These are phyloP conservation scores for Colletotrichum eleusines DNA, from an alignment of 2,329 filamentous ascomycete species.

Conservation along the genomic window DNA sequence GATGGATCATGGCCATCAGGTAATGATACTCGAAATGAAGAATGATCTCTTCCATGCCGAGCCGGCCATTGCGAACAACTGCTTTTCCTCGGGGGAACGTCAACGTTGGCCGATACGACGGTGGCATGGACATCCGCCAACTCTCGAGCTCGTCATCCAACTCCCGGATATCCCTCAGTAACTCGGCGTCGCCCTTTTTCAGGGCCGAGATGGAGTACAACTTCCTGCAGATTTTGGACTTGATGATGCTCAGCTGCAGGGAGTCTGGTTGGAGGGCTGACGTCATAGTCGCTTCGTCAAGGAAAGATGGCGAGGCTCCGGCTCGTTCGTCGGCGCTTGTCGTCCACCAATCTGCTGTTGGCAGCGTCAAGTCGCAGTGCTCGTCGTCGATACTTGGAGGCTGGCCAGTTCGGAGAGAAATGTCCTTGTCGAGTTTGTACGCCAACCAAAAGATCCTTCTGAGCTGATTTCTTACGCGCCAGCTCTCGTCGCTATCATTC, in stretches of 20 bases:
- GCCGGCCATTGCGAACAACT: slow-evolving; percentile 45
- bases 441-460: slow-evolving; percentile 66
- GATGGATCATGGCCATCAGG: slow-evolving; percentile 66
- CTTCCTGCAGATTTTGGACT: slow-evolving; percentile 60
- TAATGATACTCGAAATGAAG: slow-evolving; percentile 68
- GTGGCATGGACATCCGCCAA: slow-evolving; percentile 64
- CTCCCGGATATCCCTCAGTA: slow-evolving; percentile 66
- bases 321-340: slow-evolving; percentile 43
- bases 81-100: slow-evolving; percentile 53
- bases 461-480: slow-evolving; percentile 50
- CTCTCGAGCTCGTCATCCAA: slow-evolving; percentile 67
- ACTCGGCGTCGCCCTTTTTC: slow-evolving; percentile 65
- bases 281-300: slow-evolving; percentile 28
- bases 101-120: slow-evolving; percentile 59
- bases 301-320: slow-evolving; percentile 31
- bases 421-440: slow-evolving; percentile 68
- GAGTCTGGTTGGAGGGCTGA: slow-evolving; percentile 59
- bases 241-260: slow-evolving; percentile 62
- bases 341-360: slow-evolving; percentile 50
- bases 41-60: slow-evolving; percentile 61
- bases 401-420: slow-evolving; percentile 64
- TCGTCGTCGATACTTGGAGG: slow-evolving; percentile 64
- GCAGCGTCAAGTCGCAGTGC: slow-evolving; percentile 65
- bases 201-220: slow-evolving; percentile 63
- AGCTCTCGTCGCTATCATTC: slow-evolving; percentile 24